Conservation (phyloP, 371 early-diverging fungal species). For the Rhizomucor pusillus region DNA sequence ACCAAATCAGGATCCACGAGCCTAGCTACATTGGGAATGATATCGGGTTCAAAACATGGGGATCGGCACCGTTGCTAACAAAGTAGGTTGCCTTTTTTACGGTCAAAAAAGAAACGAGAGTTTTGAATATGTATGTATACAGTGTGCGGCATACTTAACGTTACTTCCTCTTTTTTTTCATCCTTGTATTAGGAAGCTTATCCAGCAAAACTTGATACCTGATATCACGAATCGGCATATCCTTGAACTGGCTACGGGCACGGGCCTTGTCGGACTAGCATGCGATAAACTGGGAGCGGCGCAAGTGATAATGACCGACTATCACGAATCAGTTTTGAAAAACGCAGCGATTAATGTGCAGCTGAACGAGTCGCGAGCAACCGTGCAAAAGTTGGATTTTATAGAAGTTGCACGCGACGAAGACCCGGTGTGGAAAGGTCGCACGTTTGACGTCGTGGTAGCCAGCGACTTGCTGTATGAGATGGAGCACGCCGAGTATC, state of each 20-base stretch:
- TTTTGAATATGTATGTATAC: too few species aligned
- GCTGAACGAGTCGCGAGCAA: conserved; percentile 27
- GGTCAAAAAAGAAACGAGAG: too few species aligned
- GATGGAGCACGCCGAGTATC: conserved; percentile 45
- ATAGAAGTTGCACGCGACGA: conserved; percentile 26
- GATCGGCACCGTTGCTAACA: conserved; percentile 46
- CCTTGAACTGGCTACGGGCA: conserved; percentile 45
- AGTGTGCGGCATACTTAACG: neutral
- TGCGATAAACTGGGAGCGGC: conserved; percentile 40
- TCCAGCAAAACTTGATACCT: conserved; percentile 40
- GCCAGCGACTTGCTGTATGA: conserved; percentile 49
- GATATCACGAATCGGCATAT: conserved; percentile 20
- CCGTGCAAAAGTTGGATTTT: conserved; percentile 37
- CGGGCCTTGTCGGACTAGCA: conserved; percentile 47
- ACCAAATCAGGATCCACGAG: conserved; percentile 35
- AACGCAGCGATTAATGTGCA: conserved; percentile 42
- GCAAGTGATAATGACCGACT: conserved; percentile 39
- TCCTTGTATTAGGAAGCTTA: conserved; percentile 24
- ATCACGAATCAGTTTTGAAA: conserved; percentile 43
- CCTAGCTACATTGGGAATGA: conserved; percentile 47
- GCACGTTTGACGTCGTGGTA: conserved; percentile 35
- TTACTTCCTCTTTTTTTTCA: neutral
- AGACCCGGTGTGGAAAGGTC: conserved; percentile 20
- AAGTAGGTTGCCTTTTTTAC: conserved; percentile 28
- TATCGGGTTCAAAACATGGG: conserved; percentile 52